Evolutionary conservation across 2,329 filamentous ascomycete species (phyloP).

Genomic region (Colletotrichum sp.): DNA sequence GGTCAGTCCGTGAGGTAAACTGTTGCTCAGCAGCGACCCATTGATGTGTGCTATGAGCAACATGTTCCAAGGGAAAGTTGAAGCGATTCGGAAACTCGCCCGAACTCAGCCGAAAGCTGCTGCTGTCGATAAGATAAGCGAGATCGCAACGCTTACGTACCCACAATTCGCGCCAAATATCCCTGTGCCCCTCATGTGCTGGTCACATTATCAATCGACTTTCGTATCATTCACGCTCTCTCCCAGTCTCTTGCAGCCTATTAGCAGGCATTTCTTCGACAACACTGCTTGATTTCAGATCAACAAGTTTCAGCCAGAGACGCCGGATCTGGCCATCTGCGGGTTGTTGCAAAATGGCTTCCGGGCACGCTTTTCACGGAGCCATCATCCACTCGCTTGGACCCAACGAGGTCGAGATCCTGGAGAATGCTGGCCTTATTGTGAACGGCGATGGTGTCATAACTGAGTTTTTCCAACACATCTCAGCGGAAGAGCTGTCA

Average conservation of each 20-base stretch:
- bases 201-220: background rate
- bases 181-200: background rate
- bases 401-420: conserved; percentile 37
- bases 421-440: conserved; percentile 41
- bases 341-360: background rate
- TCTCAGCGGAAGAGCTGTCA: background rate
- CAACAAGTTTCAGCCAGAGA: background rate
- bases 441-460: conserved; percentile 30
- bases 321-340: background rate
- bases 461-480: conserved; percentile 23
- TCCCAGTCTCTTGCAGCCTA: background rate
- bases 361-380: conserved; percentile 39
- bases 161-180: background rate
- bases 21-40: background rate
- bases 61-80: background rate
- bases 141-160: background rate
- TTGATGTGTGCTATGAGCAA: background rate
- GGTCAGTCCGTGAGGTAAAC: background rate
- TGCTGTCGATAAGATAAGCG: background rate
- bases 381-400: conserved; percentile 45
- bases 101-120: conserved; percentile 1
- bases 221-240: background rate
- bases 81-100: background rate
- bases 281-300: too few relatives aligned
- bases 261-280: too few relatives aligned